Conservation (phyloP, 2,329 filamentous ascomycete species). For the Fusarium goolgardi region DNA sequence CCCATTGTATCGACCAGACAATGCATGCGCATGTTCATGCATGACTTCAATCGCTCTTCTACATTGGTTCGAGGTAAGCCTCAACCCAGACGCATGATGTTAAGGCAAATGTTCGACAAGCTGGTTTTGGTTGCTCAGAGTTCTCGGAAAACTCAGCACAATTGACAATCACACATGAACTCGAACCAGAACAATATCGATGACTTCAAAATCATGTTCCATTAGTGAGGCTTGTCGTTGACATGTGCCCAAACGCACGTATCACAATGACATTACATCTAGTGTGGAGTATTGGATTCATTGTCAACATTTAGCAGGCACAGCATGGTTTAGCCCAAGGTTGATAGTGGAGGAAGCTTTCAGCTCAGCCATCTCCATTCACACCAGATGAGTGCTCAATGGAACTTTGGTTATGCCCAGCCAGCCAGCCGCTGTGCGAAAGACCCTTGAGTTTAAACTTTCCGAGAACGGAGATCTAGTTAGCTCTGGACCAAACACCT, state of each 20-base stretch:
- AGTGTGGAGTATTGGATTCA: not conserved
- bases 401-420: not conserved
- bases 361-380: not conserved
- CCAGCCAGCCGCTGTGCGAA: not conserved
- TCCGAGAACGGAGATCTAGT: not conserved
- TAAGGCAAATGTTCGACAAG: not conserved
- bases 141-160: not conserved
- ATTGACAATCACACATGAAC: not conserved
- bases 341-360: not conserved
- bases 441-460: not conserved
- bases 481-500: not conserved
- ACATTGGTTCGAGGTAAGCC: not conserved
- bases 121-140: not conserved
- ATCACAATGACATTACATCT: not conserved
- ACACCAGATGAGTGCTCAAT: not conserved
- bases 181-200: not conserved
- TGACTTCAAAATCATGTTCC: not conserved
- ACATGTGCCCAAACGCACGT: not conserved
- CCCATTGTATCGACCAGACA: not conserved
- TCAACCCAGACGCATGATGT: not conserved
- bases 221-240: not conserved
- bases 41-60: not conserved
- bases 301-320: not conserved
- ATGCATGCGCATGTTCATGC: not conserved
- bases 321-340: not conserved